Evolutionary conservation across 306 rosid species (phyloP).

Genomic region (Hylodesmum podocarpum): DNA sequence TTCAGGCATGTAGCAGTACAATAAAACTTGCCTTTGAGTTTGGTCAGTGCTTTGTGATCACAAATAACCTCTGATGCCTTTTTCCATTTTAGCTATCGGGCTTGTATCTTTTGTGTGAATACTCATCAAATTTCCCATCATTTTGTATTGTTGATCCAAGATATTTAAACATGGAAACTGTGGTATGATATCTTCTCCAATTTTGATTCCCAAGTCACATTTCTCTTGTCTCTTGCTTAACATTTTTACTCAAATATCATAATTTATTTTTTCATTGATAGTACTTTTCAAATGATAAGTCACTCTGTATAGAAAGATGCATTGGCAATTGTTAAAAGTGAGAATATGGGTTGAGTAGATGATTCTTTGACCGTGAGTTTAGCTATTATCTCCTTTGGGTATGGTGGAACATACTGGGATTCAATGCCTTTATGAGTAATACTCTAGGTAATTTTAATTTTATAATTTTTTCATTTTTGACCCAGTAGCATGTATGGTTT

Average conservation of each 20-base stretch:
- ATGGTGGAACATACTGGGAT: not conserved
- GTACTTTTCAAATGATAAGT: not conserved
- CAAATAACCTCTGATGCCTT: no score
- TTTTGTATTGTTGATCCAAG: no score
- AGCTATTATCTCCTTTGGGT: not conserved
- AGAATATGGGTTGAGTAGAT: not conserved
- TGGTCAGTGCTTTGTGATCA: no score
- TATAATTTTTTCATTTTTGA: not conserved
- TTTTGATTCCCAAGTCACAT: no score
- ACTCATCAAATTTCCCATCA: no score
- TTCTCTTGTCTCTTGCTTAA: no score
- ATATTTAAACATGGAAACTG: no score
- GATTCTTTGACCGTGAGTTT: constrained; percentile 1
- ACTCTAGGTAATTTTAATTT: not conserved
- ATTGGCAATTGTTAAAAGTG: not conserved
- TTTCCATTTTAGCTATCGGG: no score
- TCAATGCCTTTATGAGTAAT: not conserved
- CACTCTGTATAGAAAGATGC: not conserved
- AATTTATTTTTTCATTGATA: not conserved
- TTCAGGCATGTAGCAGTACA: no score
- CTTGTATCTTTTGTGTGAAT: no score
- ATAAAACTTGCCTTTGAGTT: no score
- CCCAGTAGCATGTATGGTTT: not conserved
- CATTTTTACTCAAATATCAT: not conserved
- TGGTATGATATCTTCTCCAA: no score